Percentiles rank a stretch among this genome's conserved stretches.
Conservation (phyloP, 768 basidiomycete genomes). For the Auricularia cornea region DNA sequence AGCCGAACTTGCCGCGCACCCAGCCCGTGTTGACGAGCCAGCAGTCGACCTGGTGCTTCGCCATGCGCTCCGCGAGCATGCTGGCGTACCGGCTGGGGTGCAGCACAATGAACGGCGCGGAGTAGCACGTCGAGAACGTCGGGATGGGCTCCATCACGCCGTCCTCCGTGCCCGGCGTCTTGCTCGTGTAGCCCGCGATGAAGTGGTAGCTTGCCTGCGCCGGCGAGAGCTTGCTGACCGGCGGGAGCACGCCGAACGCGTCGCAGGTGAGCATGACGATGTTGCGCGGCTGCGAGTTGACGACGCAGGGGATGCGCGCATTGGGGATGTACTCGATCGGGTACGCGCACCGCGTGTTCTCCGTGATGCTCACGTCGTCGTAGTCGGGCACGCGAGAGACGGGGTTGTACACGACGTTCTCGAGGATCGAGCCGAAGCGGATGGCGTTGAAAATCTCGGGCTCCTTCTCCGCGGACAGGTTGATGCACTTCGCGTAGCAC, state of each 20-base stretch:
- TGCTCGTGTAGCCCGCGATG: slow-evolving; percentile 92
- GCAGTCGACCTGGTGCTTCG: slow-evolving; percentile 79
- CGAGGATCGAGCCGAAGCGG: slow-evolving; percentile 91
- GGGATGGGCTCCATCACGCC: slow-evolving; percentile 97
- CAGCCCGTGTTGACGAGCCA: slow-evolving; percentile 99
- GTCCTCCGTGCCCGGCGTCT: slow-evolving; percentile 98
- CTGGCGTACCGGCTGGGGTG: slow-evolving; percentile 93
- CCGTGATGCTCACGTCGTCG: slow-evolving; percentile 93
- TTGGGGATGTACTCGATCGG: slow-evolving; percentile 97
- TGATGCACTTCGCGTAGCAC: slow-evolving; percentile 98
- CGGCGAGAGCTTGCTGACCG: slow-evolving; percentile 83
- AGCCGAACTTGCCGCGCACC: slow-evolving; percentile 79
- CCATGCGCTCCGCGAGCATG: slow-evolving; percentile 95
- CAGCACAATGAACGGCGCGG: slow-evolving; percentile 97
- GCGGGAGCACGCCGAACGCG: slow-evolving; percentile 95
- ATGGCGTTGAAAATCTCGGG: slow-evolving; percentile 97
- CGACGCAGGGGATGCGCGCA: slow-evolving; percentile 86
- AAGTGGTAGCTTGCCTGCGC: slow-evolving; percentile 98
- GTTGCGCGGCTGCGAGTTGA: slow-evolving; percentile 81
- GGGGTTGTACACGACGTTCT: slow-evolving; percentile 97
- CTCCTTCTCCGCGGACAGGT: slow-evolving; percentile 94
- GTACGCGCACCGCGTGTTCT: slow-evolving; percentile 99
- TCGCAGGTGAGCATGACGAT: slow-evolving; percentile 98
- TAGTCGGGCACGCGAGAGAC: slow-evolving; percentile 78
- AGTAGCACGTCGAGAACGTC: slow-evolving; percentile 98